These are phyloP conservation scores for Penicillium corylophilum DNA, from an alignment of 2,329 filamentous ascomycete genomes.

Conservation along the genomic window DNA sequence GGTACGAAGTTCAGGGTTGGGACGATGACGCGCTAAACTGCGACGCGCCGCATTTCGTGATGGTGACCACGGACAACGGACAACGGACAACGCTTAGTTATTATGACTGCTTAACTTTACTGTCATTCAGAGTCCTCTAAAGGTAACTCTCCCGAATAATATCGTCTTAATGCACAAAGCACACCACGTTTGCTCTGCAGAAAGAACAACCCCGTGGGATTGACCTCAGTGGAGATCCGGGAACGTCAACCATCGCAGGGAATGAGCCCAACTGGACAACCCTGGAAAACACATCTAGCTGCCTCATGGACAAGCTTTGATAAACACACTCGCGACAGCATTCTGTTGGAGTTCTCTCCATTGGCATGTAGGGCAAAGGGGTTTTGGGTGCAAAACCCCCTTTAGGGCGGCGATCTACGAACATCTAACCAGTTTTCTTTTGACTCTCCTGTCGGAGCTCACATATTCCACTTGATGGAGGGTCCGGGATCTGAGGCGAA, in stretches of 20 bases:
- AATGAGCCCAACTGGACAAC: neutral
- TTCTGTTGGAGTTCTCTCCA: neutral
- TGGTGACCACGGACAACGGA: neutral
- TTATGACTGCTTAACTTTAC: too few relatives aligned
- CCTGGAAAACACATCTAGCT: neutral
- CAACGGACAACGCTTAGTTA: too few relatives aligned
- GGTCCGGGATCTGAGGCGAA: neutral
- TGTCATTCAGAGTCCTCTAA: too few relatives aligned
- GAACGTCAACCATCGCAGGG: neutral
- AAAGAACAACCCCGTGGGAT: neutral
- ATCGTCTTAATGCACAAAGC: neutral
- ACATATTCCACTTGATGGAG: neutral
- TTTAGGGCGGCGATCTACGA: neutral
- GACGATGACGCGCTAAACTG: slow-evolving; percentile 10
- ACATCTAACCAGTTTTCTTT: neutral
- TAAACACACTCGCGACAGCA: neutral
- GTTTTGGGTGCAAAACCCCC: neutral
- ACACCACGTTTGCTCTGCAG: neutral
- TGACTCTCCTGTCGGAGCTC: neutral
- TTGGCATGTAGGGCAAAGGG: slow-evolving; percentile 12
- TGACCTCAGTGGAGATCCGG: neutral
- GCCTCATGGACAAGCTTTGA: slow-evolving; percentile 14
- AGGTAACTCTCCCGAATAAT: too few relatives aligned
- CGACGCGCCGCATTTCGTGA: slow-evolving; percentile 10
- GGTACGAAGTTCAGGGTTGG: neutral